These are phyloP conservation scores for Penicillium sp. DNA, from an alignment of 2,329 filamentous ascomycete species.

Conservation along the genomic window DNA sequence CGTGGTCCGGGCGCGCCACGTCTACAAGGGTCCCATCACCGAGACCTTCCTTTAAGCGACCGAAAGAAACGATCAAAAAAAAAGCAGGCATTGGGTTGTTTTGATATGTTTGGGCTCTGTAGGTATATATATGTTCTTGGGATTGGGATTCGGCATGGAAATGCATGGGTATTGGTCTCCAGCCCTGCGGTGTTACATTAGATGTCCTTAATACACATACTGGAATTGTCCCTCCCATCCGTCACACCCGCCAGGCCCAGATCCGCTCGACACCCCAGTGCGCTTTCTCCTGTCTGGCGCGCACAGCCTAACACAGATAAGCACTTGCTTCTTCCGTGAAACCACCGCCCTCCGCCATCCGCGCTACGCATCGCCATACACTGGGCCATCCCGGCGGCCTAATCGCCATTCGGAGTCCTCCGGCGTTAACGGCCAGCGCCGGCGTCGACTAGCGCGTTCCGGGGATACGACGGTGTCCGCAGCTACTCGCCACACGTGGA, in stretches of 20 bases:
- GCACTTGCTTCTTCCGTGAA: slow-evolving; percentile 47
- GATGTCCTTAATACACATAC: slow-evolving; percentile 16
- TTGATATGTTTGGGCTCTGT: no score
- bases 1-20: slow-evolving; percentile 31
- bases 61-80: neutral
- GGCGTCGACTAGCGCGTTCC: no score
- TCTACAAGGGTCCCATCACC: slow-evolving; percentile 35
- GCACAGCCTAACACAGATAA: neutral
- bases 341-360: slow-evolving; percentile 49
- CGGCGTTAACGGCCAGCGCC: no score
- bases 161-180: neutral
- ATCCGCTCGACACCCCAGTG: neutral
- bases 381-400: slow-evolving; percentile 39
- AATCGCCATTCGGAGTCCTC: slow-evolving; percentile 23
- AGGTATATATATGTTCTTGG: no score
- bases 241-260: slow-evolving; percentile 19
- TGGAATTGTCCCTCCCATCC: slow-evolving; percentile 19
- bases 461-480: no score
- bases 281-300: neutral
- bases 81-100: neutral
- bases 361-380: slow-evolving; percentile 43
- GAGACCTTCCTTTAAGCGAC: slow-evolving; percentile 12
- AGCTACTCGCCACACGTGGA: no score
- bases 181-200: no score
- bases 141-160: no score